phyloP scores from a whole-genome alignment of 2,329 filamentous ascomycete species.

The Remersonia thermophila region DNA sequence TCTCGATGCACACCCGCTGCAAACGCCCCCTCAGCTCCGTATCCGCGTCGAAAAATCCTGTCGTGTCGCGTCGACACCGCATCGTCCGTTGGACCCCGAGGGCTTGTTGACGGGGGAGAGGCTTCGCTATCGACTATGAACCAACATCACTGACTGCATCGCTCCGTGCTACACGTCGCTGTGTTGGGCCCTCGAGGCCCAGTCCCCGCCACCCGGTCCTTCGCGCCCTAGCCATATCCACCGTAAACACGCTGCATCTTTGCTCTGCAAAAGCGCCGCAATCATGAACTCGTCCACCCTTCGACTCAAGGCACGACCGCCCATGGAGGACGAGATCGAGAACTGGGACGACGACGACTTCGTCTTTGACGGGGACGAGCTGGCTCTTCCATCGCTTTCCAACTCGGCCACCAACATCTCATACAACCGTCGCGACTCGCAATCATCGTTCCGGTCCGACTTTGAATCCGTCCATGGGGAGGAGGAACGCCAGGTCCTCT shows the following conservation, averaged over 20 bases:
- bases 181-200: slow-evolving; percentile 1
- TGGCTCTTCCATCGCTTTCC: slow-evolving; percentile 44
- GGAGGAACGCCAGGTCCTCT: slow-evolving; percentile 77
- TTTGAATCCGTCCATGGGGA: slow-evolving; percentile 64
- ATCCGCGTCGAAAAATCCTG: slow-evolving; percentile 4
- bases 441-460: slow-evolving; percentile 77
- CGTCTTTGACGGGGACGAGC: slow-evolving; percentile 54
- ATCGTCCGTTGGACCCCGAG: no score
- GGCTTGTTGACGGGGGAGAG: no score
- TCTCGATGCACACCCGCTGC: slow-evolving; percentile 5
- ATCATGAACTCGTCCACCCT: slow-evolving; percentile 42
- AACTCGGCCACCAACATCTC: slow-evolving; percentile 28
- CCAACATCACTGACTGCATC: slow-evolving; percentile 19
- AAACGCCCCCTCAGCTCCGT: slow-evolving; percentile 5
- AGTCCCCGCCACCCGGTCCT: no score
- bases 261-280: not conserved
- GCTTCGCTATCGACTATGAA: slow-evolving; percentile 21
- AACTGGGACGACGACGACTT: slow-evolving; percentile 73
- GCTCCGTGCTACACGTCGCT: slow-evolving; percentile 13
- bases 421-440: slow-evolving; percentile 55
- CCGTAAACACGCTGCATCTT: not conserved
- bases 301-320: slow-evolving; percentile 39
- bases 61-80: no score
- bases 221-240: no score
- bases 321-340: slow-evolving; percentile 53